Percentiles rank a stretch among this genome's conserved stretches.
Conservation (phyloP, 1,139 yeast genomes). For the Scheffersomyces insectosa region DNA sequence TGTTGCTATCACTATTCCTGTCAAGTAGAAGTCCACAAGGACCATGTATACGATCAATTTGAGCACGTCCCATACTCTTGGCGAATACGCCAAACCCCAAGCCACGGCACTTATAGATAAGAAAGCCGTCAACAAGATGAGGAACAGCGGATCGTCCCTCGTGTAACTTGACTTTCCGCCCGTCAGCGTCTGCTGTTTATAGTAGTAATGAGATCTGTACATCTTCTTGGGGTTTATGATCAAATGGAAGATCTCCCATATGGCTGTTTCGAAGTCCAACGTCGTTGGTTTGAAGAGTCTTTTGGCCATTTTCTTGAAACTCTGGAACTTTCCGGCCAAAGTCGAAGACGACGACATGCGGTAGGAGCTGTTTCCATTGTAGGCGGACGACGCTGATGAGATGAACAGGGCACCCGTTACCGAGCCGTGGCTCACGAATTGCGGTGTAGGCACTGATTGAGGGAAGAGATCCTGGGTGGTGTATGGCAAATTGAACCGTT, state of each 20-base stretch:
- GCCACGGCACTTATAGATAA: constrained; percentile 76
- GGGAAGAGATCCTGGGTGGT: constrained; percentile 43
- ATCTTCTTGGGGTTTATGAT: constrained; percentile 77
- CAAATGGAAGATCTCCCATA: constrained; percentile 83
- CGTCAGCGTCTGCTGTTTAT: constrained; percentile 39
- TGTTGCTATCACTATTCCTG: constrained; percentile 71
- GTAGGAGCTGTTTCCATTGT: constrained; percentile 1
- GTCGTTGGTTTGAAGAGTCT: constrained; percentile 72
- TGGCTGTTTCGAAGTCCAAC: constrained; percentile 86
- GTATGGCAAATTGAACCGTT: constrained; percentile 34
- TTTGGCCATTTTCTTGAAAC: constrained; percentile 29
- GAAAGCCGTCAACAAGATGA: constrained; percentile 65
- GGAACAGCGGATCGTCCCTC: constrained; percentile 89
- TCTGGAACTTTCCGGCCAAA: constrained; percentile 7
- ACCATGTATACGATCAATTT: constrained; percentile 78
- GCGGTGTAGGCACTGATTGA: constrained; percentile 17
- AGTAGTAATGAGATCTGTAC: constrained; percentile 78
- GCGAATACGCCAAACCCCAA: constrained; percentile 86
- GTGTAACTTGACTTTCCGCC: constrained; percentile 55
- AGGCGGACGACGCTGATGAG: constrained; percentile 19
- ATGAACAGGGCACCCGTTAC: constrained; percentile 22
- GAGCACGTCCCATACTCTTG: constrained; percentile 58
- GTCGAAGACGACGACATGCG: neutral
- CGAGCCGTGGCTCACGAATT: constrained; percentile 18
- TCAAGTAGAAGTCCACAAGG: constrained; percentile 74